phyloP scores from a whole-genome alignment of 1,284 basidiomycete species.

The Ceratorhiza oryzae-sativae region DNA sequence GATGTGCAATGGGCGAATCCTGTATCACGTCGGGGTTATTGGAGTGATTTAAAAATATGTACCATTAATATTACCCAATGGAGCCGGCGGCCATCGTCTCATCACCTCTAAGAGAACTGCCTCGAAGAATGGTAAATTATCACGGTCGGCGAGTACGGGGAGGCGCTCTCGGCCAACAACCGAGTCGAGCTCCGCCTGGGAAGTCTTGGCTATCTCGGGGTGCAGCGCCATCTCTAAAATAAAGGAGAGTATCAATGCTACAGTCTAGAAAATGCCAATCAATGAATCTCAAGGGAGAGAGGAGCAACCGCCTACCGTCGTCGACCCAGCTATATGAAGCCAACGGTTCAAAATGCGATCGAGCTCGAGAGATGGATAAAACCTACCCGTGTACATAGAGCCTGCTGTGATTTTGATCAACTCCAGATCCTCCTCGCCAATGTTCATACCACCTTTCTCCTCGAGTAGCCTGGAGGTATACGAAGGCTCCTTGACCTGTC shows the following conservation, averaged over 20 bases:
- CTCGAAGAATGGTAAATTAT: constrained; percentile 42
- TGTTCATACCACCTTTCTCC: neutral
- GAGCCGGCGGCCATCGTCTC: neutral
- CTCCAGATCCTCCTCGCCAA: neutral
- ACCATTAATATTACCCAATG: neutral
- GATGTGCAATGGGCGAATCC: neutral
- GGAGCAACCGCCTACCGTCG: neutral
- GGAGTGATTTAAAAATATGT: too few species aligned
- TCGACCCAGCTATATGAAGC: neutral
- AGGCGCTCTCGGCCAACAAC: constrained; percentile 39
- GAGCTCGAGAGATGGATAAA: too few species aligned
- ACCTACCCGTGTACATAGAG: too few species aligned
- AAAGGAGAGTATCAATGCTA: constrained; percentile 37
- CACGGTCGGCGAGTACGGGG: constrained; percentile 40
- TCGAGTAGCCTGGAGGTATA: constrained; percentile 23
- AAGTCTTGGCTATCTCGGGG: constrained; percentile 39
- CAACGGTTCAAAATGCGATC: too few species aligned
- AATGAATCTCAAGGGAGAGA: neutral
- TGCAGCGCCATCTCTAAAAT: constrained; percentile 12
- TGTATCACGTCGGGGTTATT: neutral
- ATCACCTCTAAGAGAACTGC: constrained; percentile 43
- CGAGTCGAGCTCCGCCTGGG: constrained; percentile 42
- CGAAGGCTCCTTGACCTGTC: neutral
- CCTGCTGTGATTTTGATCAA: too few species aligned
- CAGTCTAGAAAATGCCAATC: neutral